Base-by-base conservation (phyloP, 805 yeast genomes). In the Candida palmyrensis region DNA sequence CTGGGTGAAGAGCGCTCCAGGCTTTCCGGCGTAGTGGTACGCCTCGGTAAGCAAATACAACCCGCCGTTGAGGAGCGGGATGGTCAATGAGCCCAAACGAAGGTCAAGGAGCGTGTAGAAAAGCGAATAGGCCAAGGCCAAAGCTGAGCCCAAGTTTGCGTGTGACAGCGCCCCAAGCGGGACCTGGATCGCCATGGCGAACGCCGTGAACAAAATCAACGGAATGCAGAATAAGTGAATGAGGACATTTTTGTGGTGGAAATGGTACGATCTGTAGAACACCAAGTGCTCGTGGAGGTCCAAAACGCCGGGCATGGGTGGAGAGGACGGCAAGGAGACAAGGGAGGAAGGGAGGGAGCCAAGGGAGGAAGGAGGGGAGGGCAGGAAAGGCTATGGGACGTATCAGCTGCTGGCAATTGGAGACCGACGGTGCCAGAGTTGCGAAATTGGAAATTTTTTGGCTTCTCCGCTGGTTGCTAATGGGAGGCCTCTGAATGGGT, bases 161-260 rank as follows among this genome's bases (percentile, higher is more conserved):
- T 42, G 46, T 3, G 65, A 65, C 28, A 53, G 37, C 1, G 22
- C 19, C 2, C 43, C 48, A 4, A 51, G 1, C 17, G 55, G 44
- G 5, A 59, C 27, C 12, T 56, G 50, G 7, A 63, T 43, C 6
- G 54, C 40, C 19, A 75, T 45, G 9, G 73, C 62, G 27, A 77
- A 50, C 1, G 79, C 55, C 3, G 86, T 66, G 33, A 72, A 57
- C 19, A 84, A 62, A 32, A 90, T 88, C 14, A 76, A 55, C 1
- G 97, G 97, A 20, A 90, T 88, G 50, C 87, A 87, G 3, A 75
- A 53, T 29, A 82, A 54, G 51, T 90, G 98, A 41, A 90, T 83
- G 7, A 64, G 43, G 5, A 89, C 89, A 58, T 90, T 90, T 2
- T 58, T 61, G 43, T 77, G 62, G 51, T 70, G 54, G 41, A 53